A percentile compares a stretch with the other conserved stretches of the same genome.
Conservation (phyloP, 2,329 filamentous ascomycete genomes). For the Penicillium sp. region DNA sequence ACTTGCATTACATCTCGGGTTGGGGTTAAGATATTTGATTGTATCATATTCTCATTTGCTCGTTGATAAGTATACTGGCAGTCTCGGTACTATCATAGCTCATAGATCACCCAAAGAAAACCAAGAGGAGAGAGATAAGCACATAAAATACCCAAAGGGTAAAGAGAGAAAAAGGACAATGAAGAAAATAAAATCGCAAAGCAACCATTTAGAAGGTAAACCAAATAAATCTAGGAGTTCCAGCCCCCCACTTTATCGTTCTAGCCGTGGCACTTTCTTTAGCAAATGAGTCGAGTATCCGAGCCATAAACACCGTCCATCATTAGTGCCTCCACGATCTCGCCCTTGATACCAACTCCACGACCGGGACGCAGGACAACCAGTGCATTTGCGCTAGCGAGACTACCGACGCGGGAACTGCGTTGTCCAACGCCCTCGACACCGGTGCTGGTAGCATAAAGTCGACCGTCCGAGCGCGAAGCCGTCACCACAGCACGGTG, state of each 20-base stretch:
- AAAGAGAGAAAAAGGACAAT: slow-evolving; percentile 2
- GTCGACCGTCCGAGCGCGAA: slow-evolving; percentile 63
- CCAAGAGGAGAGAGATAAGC: background rate
- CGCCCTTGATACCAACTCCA: slow-evolving; percentile 69
- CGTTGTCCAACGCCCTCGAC: slow-evolving; percentile 66
- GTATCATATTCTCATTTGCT: slow-evolving; percentile 13
- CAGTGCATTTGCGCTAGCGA: slow-evolving; percentile 86
- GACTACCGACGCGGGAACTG: slow-evolving; percentile 85
- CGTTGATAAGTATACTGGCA: slow-evolving; percentile 13
- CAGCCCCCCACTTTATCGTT: slow-evolving; percentile 16
- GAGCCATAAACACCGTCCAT: slow-evolving; percentile 62
- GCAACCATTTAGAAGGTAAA: background rate
- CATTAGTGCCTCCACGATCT: slow-evolving; percentile 75
- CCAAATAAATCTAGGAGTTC: slow-evolving; percentile 11
- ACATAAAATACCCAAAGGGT: background rate
- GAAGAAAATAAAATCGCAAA: slow-evolving; percentile 4
- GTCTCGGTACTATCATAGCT: slow-evolving; percentile 4
- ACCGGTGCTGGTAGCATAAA: slow-evolving; percentile 82
- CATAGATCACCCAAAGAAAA: slow-evolving; percentile 1
- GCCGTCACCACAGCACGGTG: slow-evolving; percentile 79
- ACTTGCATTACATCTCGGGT: slow-evolving; percentile 1
- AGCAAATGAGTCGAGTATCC: slow-evolving; percentile 25
- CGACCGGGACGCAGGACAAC: slow-evolving; percentile 60
- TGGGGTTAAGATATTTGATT: slow-evolving; percentile 3
- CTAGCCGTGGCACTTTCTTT: slow-evolving; percentile 7